A percentile compares a stretch with the other conserved stretches of the same genome.
Evolutionary conservation across 371 early-diverging fungal species (phyloP).

Genomic region (Catenaria anguillulae): DNA sequence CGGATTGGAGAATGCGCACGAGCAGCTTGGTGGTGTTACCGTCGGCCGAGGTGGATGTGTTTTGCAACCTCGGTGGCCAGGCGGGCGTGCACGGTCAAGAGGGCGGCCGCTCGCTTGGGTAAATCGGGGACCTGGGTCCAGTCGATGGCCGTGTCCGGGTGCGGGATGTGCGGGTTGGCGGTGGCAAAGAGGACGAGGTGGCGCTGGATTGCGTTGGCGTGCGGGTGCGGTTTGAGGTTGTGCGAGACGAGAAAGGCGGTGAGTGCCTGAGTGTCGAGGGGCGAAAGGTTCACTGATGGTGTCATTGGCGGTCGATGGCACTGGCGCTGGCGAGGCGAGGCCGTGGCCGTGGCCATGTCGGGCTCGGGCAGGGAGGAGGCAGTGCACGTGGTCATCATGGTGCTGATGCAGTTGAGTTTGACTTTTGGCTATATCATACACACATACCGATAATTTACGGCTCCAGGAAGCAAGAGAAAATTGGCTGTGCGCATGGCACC

Average conservation of each 20-base stretch:
- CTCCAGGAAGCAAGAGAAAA: too few relatives aligned
- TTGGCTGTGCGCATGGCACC: too few relatives aligned
- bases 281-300: too few relatives aligned
- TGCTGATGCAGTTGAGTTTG: too few relatives aligned
- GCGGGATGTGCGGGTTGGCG: background rate
- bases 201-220: background rate
- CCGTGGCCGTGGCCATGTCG: too few relatives aligned
- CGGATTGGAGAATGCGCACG: background rate
- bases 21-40: constrained; percentile 1
- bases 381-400: too few relatives aligned
- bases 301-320: too few relatives aligned
- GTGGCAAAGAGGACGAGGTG: background rate
- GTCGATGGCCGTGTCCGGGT: background rate
- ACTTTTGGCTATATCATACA: too few relatives aligned
- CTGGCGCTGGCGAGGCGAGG: too few relatives aligned
- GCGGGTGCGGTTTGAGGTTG: background rate
- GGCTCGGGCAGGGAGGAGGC: too few relatives aligned
- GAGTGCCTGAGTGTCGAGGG: background rate
- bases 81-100: background rate
- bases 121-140: background rate
- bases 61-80: background rate
- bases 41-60: background rate
- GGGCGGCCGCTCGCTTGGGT: background rate
- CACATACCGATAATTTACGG: too few relatives aligned
- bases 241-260: background rate